Evolutionary conservation across 176 grass and related monocot species (phyloP), one percentile per base, ranked within the genome.

Genomic region (Aegilops tauschii): DNA sequence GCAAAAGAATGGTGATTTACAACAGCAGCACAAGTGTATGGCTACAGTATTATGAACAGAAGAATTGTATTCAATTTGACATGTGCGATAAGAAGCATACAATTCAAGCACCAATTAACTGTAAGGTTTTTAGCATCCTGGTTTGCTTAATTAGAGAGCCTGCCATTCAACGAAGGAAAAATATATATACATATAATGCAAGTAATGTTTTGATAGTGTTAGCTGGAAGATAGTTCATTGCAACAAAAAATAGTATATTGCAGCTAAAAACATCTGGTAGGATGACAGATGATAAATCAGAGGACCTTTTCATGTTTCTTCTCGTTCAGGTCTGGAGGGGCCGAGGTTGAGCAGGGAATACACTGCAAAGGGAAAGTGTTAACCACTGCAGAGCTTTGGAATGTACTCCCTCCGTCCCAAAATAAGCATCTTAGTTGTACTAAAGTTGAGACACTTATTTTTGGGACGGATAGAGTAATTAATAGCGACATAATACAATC

Each of bases 251-350:
- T 3, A 32, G 45, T 49, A 73, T 49, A 76, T 76, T 77, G 42
- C 47, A 77, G 18, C 28, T 21, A 77, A 32, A 77, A 34, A 6
- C 28, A 56, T 17, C 74, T 2, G 9, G 74, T 56, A 56, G 28
- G 47, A 77, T 56, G 52, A 77, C 29, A 29, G 47, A 12, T 34
- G 1, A 56, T 56, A 72, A 77, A 69, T 31, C 25, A 77, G 5
- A 23, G n/a, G 1, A 86, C 83, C 88, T 82, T 80, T 68, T 70
- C 49, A 69, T 68, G 21, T 80, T 82, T 77, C 6, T 69, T 77
- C 62, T 52, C 49, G 37, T 37, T 67, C 20, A 69, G 14, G 35
- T 81, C 70, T 77, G 18, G 28, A 86, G 10, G 78, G 28, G 9
- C 21, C 32, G 83, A 85, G 27, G 31, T 80, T 67, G 77, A 77